These are phyloP conservation scores for Scenedesmus sp. DNA, from an alignment of 163 green algal species.

Conservation along the genomic window DNA sequence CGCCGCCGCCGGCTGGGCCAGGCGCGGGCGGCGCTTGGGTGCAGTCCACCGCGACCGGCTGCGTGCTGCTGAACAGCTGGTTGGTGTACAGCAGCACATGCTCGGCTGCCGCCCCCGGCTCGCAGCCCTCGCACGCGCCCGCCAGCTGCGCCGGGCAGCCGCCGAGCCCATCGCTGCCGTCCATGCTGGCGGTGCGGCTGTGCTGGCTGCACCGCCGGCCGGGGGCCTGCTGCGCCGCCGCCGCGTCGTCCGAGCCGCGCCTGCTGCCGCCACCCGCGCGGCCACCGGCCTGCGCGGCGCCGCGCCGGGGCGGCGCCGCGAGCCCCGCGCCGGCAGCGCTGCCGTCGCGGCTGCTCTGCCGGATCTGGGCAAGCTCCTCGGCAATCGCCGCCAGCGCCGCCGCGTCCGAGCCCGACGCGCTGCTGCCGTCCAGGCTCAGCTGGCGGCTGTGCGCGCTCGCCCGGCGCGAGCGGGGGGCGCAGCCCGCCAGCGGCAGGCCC, in stretches of 20 bases:
- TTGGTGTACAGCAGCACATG: too few species aligned
- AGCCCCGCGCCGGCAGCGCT: not conserved
- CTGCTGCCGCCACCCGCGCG: not conserved
- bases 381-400: slow-evolving; percentile 25
- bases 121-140: too few species aligned
- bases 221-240: not conserved
- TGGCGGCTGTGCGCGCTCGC: slow-evolving; percentile 17
- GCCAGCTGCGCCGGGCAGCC: slow-evolving; percentile 15
- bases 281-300: not conserved
- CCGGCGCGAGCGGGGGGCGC: not conserved
- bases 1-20: too few species aligned
- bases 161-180: slow-evolving; percentile 8
- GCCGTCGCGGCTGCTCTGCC: slow-evolving; percentile 4
- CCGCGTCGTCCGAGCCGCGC: not conserved
- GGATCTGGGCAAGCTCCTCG: slow-evolving; percentile 15
- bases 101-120: too few species aligned
- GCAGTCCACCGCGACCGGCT: too few species aligned
- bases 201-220: not conserved
- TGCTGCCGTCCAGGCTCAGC: slow-evolving; percentile 32
- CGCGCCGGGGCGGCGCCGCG: not conserved
- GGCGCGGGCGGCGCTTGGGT: too few species aligned
- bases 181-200: slow-evolving; percentile 20
- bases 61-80: too few species aligned
- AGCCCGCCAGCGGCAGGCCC: not conserved
- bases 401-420: slow-evolving; percentile 10